Conservation (phyloP, 2,329 filamentous ascomycete genomes). For the Trichoderma endophyticum region DNA sequence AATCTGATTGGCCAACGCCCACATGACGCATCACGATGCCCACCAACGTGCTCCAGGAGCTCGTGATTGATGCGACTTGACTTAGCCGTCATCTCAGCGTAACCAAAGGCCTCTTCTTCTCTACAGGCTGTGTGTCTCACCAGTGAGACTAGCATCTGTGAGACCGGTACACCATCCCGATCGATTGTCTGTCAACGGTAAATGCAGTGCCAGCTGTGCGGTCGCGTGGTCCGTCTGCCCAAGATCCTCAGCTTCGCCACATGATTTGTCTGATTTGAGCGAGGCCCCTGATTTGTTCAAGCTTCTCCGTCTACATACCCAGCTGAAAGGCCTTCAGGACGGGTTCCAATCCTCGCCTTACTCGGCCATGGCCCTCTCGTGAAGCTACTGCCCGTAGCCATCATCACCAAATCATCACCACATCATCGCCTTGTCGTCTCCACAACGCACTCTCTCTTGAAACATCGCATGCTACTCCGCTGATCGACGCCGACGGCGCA, state of each 20-base stretch:
- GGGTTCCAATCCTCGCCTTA: background rate
- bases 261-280: conserved; percentile 5
- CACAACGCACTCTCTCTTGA: background rate
- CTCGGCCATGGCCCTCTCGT: conserved; percentile 14
- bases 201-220: background rate
- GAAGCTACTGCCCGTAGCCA: background rate
- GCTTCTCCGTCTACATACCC: background rate
- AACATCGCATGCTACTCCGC: background rate
- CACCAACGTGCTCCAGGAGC: background rate
- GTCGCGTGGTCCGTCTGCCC: conserved; percentile 2
- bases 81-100: background rate
- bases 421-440: background rate
- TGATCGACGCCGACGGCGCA: background rate
- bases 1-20: conserved; percentile 12
- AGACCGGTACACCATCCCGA: background rate
- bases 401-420: background rate
- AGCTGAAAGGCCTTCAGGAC: background rate
- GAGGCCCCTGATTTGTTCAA: background rate
- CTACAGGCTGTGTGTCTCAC: background rate
- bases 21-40: conserved; percentile 17
- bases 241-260: conserved; percentile 6
- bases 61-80: conserved; percentile 12
- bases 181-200: background rate
- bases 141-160: background rate
- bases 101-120: background rate